Evolutionary conservation across 1,284 basidiomycete genomes (phyloP).

Genomic region (Moniliophthora roreri): DNA sequence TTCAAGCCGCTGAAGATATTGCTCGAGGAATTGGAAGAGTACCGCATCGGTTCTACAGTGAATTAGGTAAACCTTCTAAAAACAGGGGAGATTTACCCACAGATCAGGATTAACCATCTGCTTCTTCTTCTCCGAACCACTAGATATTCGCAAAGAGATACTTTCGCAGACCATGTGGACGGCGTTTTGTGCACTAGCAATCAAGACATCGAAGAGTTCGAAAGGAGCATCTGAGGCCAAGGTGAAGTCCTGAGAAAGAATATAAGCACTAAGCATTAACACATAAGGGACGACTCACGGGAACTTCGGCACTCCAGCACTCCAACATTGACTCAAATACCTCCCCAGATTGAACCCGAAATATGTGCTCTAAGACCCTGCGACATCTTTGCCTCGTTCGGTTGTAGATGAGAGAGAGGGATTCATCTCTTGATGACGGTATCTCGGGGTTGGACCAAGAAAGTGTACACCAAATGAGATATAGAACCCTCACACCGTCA

Average conservation of each 20-base stretch:
- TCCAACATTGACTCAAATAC: constrained; percentile 82
- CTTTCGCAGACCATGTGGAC: constrained; percentile 92
- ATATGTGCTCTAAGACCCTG: constrained; percentile 84
- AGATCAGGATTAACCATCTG: constrained; percentile 63
- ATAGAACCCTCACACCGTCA: constrained; percentile 70
- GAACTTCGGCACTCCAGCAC: constrained; percentile 69
- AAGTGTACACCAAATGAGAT: constrained; percentile 67
- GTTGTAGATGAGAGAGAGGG: constrained; percentile 61
- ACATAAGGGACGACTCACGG: constrained; percentile 34
- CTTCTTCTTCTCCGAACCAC: constrained; percentile 56
- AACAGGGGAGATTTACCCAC: constrained; percentile 39
- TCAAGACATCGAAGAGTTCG: constrained; percentile 81
- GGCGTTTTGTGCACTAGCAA: constrained; percentile 84
- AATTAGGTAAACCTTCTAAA: constrained; percentile 3
- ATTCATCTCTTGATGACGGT: constrained; percentile 62
- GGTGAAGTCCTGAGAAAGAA: constrained; percentile 30
- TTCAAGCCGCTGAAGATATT: constrained; percentile 84
- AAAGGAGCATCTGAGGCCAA: constrained; percentile 61
- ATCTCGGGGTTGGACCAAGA: constrained; percentile 43
- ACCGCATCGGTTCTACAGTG: constrained; percentile 57
- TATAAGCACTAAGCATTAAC: constrained; percentile 1
- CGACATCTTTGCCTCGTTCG: constrained; percentile 69
- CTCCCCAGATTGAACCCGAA: constrained; percentile 77
- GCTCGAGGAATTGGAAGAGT: constrained; percentile 85
- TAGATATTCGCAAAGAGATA: constrained; percentile 57